A percentile compares a stretch with the other conserved stretches of the same genome.
These are phyloP conservation scores for Mentha longifolia DNA, from an alignment of 257 asterid genomes.

Conservation along the genomic window DNA sequence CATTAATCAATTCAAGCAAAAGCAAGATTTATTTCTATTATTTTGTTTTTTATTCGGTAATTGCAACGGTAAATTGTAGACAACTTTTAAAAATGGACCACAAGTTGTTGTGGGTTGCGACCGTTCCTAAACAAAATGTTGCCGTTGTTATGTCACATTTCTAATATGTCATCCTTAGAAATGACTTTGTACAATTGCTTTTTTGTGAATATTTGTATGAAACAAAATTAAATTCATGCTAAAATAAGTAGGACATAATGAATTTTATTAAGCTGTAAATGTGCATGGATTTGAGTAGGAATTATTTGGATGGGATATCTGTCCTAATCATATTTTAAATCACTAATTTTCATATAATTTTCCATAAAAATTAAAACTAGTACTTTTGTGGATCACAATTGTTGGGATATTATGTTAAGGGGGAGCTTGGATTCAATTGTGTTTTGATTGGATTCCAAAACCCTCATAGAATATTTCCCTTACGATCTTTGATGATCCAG, in stretches of 20 bases:
- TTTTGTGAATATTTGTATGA: not conserved
- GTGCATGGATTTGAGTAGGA: not conserved
- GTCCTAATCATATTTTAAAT: no score
- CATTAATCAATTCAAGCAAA: conserved; percentile 23
- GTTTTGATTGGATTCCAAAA: no score
- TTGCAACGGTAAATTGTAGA: conserved; percentile 50
- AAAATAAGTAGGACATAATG: not conserved
- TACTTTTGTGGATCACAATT: no score
- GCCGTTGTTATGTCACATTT: conserved; percentile 43
- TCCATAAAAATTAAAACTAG: no score
- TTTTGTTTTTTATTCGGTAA: not conserved
- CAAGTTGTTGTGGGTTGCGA: conserved; percentile 29
- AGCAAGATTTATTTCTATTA: not conserved
- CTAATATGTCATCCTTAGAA: conserved; percentile 30
- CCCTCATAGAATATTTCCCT: no score
- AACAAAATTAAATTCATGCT: not conserved
- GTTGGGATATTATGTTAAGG: no score
- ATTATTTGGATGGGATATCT: no score
- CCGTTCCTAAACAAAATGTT: conserved; percentile 37
- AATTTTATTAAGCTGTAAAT: conserved; percentile 1
- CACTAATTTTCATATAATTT: no score
- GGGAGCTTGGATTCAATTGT: no score
- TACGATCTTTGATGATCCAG: no score
- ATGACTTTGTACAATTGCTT: conserved; percentile 22
- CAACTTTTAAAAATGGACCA: conserved; percentile 47